Evolutionary conservation across 768 basidiomycete genomes (phyloP), one percentile per base, ranked within the genome.

Genomic region (Wakefieldia striispora): DNA sequence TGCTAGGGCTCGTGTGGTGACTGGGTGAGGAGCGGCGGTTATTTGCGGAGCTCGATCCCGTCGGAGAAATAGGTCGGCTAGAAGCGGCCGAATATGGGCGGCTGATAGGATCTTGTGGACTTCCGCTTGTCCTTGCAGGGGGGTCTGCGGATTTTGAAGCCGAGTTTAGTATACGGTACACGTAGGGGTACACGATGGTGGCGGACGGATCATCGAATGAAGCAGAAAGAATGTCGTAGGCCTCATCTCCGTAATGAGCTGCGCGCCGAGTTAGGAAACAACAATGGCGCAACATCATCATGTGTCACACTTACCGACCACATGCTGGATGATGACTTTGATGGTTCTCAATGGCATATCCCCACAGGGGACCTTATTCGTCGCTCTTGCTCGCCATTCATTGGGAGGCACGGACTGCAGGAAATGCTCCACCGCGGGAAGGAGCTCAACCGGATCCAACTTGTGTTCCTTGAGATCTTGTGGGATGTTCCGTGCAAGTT

Each of bases 281-380:
- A 49, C 37, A 33, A 47, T 33, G 31, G 39, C 48, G 17, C 51
- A 44, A 14, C 47, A 13, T 12, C 41, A 38, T 39, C 20, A 5
- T 23, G 36, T 43, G 37, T 42, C 36, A 47, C 48, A 81, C 94
- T 74, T 57, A 95, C 94, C 89, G 59, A 97, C 91, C 48, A 97
- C 82, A 66, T 95, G 93, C 70, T 98, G 97, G 31, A 99, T 90
- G 59, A 99, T 91, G 36, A 97, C 95, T 75, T 99, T 99, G 68
- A 98, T 91, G 3, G 97, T 98, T 53, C 97, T 78, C 50, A 99
- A 70, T 2, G 97, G 97, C 95, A 98, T 95, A 62, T 99, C 97
- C 21, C 94, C 95, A 63, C 95, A 88, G 3, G 97, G 95, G 2
- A 98, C 83, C 55, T 87, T 88, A 63, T 91, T 93, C 1, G 86